Evolutionary conservation across 257 asterid species (phyloP), one percentile per base, ranked within the genome.

Genomic region (Paulownia fortunei): DNA sequence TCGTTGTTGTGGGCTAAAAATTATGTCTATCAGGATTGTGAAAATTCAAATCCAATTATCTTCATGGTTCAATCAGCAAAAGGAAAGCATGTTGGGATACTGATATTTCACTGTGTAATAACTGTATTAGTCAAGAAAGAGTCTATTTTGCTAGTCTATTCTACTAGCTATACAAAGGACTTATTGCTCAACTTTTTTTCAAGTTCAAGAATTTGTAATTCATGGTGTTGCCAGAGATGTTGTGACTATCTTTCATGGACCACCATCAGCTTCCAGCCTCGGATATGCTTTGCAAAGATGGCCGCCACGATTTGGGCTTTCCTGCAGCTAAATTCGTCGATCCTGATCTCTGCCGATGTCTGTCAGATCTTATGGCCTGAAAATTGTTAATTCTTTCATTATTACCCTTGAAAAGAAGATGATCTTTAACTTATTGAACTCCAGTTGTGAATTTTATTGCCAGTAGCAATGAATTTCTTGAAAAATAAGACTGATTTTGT

Each of bases 271-370:
- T 82, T 26, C 55, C 80, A 55, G 86, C 76, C 81, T 89, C 94
- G 0, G 92, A 87, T 55, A 89, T 89, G 84, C 94, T 88, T 42
- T 79, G 85, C 67, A 89, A 66, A 24, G 92, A 84, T 12, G 94
- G 94, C 58, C 88, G 84, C 94, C 94, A 89, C 36, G 82, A 65
- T 76, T 82, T 87, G 1, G 86, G 41, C 79, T 83, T 76, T 64
- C 83, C 83, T 12, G 80, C 73, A 0, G 59, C 62, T 6, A 24
- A 30, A 47, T 55, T 86, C 4, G 80, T 72, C n/a, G 81, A 67
- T 74, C 84, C 81, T 12, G 87, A 34, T 80, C 89, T 80, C 73
- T 63, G 86, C n/a, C 79, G 82, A 4, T 51, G 79, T 62, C 81
- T 60, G 41, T 85, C 86, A 13, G 59, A 54, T 69, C 83, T 74